A percentile compares a stretch with the other conserved stretches of the same genome.
Conservation (phyloP, 2,329 filamentous ascomycete genomes). For the Diaporthe sp. region DNA sequence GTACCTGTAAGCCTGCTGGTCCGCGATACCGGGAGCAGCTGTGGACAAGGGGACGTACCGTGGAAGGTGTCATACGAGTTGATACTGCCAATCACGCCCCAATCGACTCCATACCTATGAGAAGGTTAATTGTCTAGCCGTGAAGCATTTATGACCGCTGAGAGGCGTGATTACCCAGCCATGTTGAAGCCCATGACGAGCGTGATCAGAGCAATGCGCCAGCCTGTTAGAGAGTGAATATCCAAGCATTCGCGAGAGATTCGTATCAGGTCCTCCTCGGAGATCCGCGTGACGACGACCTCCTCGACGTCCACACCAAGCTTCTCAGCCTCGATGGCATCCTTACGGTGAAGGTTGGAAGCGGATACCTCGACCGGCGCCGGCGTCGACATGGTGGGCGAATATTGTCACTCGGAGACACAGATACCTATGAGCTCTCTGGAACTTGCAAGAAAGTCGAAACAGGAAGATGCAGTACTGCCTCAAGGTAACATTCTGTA, state of each 20-base stretch:
- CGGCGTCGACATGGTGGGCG: conserved; percentile 40
- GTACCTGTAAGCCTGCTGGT: background rate
- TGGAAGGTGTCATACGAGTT: conserved; percentile 59
- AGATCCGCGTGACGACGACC: conserved; percentile 58
- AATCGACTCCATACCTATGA: conserved; percentile 59
- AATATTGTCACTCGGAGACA: conserved; percentile 1
- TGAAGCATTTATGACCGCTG: accelerated
- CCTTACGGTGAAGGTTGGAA: conserved; percentile 45
- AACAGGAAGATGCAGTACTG: background rate
- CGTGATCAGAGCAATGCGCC: conserved; percentile 58
- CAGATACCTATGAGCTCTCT: background rate
- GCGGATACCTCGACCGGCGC: conserved; percentile 23
- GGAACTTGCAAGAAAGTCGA: background rate
- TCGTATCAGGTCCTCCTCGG: conserved; percentile 59
- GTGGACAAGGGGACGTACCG: conserved; percentile 15
- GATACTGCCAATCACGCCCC: conserved; percentile 62
- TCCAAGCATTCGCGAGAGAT: conserved; percentile 57
- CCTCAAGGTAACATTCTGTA: background rate
- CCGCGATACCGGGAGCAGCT: background rate
- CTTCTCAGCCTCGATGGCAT: conserved; percentile 50
- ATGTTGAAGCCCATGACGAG: conserved; percentile 62
- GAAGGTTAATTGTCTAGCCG: background rate
- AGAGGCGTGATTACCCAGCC: conserved; percentile 48
- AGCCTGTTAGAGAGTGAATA: conserved; percentile 56
- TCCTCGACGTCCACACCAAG: conserved; percentile 57